These are phyloP conservation scores for Boehmeria nivea DNA, from an alignment of 306 rosid species.

Conservation along the genomic window DNA sequence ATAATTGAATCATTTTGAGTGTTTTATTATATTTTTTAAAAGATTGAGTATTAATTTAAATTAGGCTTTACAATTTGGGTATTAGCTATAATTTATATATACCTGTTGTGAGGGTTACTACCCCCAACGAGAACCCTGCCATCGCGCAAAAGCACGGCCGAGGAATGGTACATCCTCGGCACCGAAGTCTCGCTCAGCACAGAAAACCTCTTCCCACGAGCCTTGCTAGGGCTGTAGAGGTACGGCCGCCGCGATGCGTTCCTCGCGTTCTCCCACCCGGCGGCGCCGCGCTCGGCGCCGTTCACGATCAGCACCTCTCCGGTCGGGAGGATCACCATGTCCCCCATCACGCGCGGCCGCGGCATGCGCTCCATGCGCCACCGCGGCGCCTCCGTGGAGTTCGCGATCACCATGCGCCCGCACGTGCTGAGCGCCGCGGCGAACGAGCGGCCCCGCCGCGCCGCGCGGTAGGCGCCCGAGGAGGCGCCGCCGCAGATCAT, in stretches of 20 bases:
- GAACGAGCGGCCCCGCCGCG: slow-evolving; percentile 22
- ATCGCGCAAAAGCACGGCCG: slow-evolving; percentile 69
- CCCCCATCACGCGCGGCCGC: slow-evolving; percentile 52
- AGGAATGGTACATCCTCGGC: slow-evolving; percentile 74
- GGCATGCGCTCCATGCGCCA: slow-evolving; percentile 92
- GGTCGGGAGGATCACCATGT: slow-evolving; percentile 73
- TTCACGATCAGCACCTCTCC: slow-evolving; percentile 64
- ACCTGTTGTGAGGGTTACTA: slow-evolving; percentile 54
- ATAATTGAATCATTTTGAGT: too few species aligned
- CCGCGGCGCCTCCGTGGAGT: not conserved
- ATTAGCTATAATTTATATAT: too few species aligned
- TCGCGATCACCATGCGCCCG: slow-evolving; percentile 75
- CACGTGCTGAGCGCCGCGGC: slow-evolving; percentile 54
- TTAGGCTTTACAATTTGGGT: too few species aligned
- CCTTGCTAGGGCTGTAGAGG: slow-evolving; percentile 42
- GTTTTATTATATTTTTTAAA: too few species aligned
- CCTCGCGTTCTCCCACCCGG: slow-evolving; percentile 63
- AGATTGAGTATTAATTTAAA: too few species aligned
- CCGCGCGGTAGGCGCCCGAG: slow-evolving; percentile 51
- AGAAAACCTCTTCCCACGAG: slow-evolving; percentile 47
- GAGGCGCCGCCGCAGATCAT: slow-evolving; percentile 86
- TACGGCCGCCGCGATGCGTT: slow-evolving; percentile 61
- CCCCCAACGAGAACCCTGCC: slow-evolving; percentile 71
- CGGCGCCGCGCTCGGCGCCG: slow-evolving; percentile 59
- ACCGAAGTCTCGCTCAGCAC: slow-evolving; percentile 45